Evolutionary conservation across 2,329 filamentous ascomycete genomes (phyloP), one percentile per base, ranked within the genome.

Genomic region (Arthrobotrys musiformis): DNA sequence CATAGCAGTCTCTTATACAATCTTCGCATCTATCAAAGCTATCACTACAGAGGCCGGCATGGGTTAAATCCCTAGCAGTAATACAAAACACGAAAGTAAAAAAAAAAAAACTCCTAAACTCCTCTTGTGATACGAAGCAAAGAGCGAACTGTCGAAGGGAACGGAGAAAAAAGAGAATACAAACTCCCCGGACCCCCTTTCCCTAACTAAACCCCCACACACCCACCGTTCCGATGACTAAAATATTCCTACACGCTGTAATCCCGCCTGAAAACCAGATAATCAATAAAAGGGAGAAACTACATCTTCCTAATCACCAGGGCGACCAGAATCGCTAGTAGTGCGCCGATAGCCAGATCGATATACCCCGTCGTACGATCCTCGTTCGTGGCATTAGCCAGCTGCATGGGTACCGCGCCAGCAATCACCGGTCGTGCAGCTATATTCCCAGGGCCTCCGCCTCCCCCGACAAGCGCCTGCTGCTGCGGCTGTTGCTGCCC

Each of bases 221-320:
- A 4, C 8, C 19, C 8, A 6, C 13, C 11, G 13, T 22, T 8
- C 11, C 19, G 8, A 28, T 46, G 15, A 2, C n/a, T 17, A 4
- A 70, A 70, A 56, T 69, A 69, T 48, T 69, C 64, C 17, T 69
- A 69, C 64, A 69, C 19, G 22, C 44, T 48, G n/a, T n/a, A n/a
- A n/a, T 11, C 19, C 19, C 44, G 17, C n/a, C n/a, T n/a, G n/a
- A n/a, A 48, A 48, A 24, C 13, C 17, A 24, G 15, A 56, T 19
- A 17, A 17, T 13, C n/a, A n/a, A n/a, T n/a, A n/a, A n/a, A n/a
- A n/a, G n/a, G n/a, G n/a, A n/a, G n/a, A 52, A 30, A 15, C 6
- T 52, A 52, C 66, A 70, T 62, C 50, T 76, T 76, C 35, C 52
- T 52, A 9, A 76, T 22, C 33, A 76, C 58, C 50, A 76, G 44